Conservation (phyloP, 176 grass and related monocot genomes). For the Dactylis glomerata region DNA sequence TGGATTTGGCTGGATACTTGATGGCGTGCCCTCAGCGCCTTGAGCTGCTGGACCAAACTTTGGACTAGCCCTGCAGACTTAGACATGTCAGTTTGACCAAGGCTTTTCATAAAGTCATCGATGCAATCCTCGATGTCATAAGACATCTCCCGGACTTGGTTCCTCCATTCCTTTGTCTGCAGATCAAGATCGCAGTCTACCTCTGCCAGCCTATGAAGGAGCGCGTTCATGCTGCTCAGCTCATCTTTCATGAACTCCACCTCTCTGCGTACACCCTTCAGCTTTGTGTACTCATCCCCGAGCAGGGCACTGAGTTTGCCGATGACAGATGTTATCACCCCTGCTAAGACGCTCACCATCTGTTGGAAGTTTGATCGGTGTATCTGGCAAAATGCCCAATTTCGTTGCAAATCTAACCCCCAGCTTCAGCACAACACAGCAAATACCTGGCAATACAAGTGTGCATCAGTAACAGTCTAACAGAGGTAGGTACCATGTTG, state of each 20-base stretch:
- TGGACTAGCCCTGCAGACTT: conserved; percentile 4
- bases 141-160: conserved; percentile 16
- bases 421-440: not conserved
- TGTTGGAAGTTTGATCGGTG: not conserved
- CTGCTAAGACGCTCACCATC: conserved; percentile 24
- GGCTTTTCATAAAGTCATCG: conserved; percentile 4
- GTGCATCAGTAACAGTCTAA: not conserved
- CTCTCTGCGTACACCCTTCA: conserved; percentile 13
- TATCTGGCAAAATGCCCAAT: not conserved
- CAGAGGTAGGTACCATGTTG: not conserved
- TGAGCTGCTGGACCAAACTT: conserved; percentile 14
- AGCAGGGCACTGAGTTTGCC: conserved; percentile 9
- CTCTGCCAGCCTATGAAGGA: conserved; percentile 13
- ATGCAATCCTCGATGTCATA: conserved; percentile 13
- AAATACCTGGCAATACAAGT: not conserved
- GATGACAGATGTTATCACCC: conserved; percentile 12
- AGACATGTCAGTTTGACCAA: conserved; percentile 1
- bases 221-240: conserved; percentile 25
- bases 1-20: conserved; percentile 11
- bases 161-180: conserved; percentile 14
- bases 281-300: not conserved
- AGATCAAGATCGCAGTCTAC: conserved; percentile 2
- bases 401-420: not conserved
- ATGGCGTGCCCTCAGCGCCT: not conserved
- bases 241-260: conserved; percentile 12